Conservation (phyloP, 1,284 basidiomycete species). For the Mycena sp. region DNA sequence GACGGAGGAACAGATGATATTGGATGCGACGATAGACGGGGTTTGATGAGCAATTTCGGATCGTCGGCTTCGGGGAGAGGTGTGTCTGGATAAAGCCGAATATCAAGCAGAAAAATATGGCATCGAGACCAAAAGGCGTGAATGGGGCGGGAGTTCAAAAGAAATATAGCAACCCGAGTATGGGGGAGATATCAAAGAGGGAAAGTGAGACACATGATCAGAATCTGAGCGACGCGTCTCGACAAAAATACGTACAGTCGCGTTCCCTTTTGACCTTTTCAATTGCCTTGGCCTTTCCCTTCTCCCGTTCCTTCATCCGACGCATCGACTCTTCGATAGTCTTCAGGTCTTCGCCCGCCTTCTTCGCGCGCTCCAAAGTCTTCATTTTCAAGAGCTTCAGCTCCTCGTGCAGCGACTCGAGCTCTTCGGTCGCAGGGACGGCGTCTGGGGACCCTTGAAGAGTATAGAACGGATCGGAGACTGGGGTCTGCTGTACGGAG, state of each 20-base stretch:
- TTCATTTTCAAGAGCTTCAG: constrained; percentile 63
- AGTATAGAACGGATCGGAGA: constrained; percentile 61
- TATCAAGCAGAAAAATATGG: constrained; percentile 1
- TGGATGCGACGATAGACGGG: constrained; percentile 51
- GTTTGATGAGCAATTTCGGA: constrained; percentile 46
- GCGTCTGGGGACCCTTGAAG: constrained; percentile 69
- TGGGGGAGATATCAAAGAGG: constrained; percentile 27
- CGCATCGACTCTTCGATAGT: constrained; percentile 75
- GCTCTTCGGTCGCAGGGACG: constrained; percentile 76
- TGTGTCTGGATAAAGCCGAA: constrained; percentile 49
- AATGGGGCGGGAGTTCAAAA: constrained; percentile 34
- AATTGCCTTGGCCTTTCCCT: constrained; percentile 74
- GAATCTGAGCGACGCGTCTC: constrained; percentile 22
- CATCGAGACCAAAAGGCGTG: not conserved
- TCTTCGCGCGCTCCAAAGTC: constrained; percentile 68
- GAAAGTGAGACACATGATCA: constrained; percentile 27
- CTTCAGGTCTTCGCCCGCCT: constrained; percentile 74
- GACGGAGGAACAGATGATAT: constrained; percentile 45
- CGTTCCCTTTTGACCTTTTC: constrained; percentile 67
- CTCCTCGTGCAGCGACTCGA: constrained; percentile 70
- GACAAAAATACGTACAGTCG: constrained; percentile 65
- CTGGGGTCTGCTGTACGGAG: constrained; percentile 52
- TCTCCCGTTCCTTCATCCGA: constrained; percentile 77
- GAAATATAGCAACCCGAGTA: constrained; percentile 31
- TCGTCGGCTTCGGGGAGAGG: constrained; percentile 62